Evolutionary conservation across 768 basidiomycete genomes (phyloP).

Genomic region (Pleurotus giganteus): DNA sequence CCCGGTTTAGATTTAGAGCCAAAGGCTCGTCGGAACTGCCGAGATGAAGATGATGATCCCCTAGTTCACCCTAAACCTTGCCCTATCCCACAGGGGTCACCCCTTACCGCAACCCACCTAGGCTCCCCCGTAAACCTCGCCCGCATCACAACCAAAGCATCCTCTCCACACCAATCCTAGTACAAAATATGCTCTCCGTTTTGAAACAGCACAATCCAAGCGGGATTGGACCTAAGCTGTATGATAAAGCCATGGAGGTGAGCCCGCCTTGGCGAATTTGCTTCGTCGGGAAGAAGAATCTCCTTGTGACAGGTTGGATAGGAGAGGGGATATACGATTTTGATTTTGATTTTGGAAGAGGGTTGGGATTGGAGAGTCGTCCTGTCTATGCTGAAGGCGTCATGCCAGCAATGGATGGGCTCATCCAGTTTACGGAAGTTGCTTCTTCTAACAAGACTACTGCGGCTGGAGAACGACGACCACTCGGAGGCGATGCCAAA

Average conservation of each 20-base stretch:
- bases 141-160: constrained; percentile 17
- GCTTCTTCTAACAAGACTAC: not conserved
- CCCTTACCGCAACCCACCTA: constrained; percentile 23
- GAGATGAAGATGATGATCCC: too few relatives aligned
- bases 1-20: constrained; percentile 19
- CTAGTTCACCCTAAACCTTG: constrained; percentile 26
- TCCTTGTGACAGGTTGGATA: constrained; percentile 34
- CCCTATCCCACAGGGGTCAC: constrained; percentile 15
- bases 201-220: constrained; percentile 22
- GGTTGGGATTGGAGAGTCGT: constrained; percentile 13
- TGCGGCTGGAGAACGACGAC: not conserved
- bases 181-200: constrained; percentile 25
- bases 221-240: constrained; percentile 27
- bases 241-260: constrained; percentile 29
- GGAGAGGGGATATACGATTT: constrained; percentile 28
- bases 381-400: constrained; percentile 28
- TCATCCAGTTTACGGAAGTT: constrained; percentile 29
- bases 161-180: constrained; percentile 17
- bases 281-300: constrained; percentile 30
- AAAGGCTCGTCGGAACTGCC: constrained; percentile 17
- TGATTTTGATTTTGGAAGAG: constrained; percentile 28
- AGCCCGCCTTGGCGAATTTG: constrained; percentile 28
- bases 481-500: not conserved
- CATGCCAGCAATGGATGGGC: constrained; percentile 32
- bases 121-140: constrained; percentile 31